phyloP scores from a whole-genome alignment of 176 grass and related monocot species.

The Eragrostis nindensis region DNA sequence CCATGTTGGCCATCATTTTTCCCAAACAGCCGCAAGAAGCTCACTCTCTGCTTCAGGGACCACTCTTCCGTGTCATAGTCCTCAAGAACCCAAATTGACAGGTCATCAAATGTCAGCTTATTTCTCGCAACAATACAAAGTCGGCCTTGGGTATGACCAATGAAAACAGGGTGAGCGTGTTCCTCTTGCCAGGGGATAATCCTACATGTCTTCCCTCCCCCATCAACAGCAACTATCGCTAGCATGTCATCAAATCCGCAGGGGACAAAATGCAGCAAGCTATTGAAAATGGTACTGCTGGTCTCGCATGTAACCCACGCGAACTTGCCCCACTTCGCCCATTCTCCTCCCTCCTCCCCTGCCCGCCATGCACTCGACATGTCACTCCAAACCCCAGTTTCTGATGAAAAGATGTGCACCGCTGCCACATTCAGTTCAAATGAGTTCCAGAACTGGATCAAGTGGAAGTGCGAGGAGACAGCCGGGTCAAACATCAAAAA shows the following conservation, averaged over 20 bases:
- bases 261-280: not conserved
- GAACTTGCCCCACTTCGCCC: too few relatives aligned
- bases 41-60: slow-evolving; percentile 16
- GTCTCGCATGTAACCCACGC: too few relatives aligned
- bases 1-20: not conserved
- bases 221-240: not conserved
- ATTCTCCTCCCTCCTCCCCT: too few relatives aligned
- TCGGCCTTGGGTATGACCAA: not conserved
- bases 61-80: not conserved
- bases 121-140: not conserved
- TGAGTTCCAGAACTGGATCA: not conserved
- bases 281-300: not conserved
- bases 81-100: slow-evolving; percentile 3
- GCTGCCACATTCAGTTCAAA: not conserved
- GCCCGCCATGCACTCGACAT: not conserved
- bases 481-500: not conserved
- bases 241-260: too few relatives aligned
- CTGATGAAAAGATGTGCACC: not conserved
- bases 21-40: not conserved
- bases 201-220: not conserved
- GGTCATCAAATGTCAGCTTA: too few relatives aligned
- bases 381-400: not conserved
- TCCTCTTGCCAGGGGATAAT: not conserved
- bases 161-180: too few relatives aligned
- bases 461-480: not conserved